Evolutionary conservation across 2,329 filamentous ascomycete genomes (phyloP).

Genomic region (Colletotrichum paranaense): DNA sequence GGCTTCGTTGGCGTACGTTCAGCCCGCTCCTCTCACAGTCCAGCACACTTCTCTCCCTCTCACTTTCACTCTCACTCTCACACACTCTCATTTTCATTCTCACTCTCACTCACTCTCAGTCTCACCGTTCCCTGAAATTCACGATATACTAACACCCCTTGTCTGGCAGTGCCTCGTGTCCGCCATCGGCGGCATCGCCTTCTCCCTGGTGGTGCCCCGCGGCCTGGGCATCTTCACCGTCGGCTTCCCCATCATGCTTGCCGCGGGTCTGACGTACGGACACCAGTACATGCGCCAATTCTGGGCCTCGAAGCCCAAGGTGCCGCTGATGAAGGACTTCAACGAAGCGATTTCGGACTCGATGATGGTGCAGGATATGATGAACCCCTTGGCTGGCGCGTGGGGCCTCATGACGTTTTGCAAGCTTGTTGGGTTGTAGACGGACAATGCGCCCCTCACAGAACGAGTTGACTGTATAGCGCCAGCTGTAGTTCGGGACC

Average conservation of each 20-base stretch:
- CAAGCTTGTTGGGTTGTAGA: constrained; percentile 37
- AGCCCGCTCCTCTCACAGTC: not conserved
- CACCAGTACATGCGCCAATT: constrained; percentile 43
- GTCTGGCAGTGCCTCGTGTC: constrained; percentile 37
- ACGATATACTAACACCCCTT: not conserved
- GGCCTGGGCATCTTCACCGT: constrained; percentile 28
- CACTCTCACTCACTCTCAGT: not conserved
- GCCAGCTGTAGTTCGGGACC: not conserved
- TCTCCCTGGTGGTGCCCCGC: constrained; percentile 30
- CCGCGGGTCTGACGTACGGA: constrained; percentile 30
- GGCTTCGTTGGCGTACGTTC: constrained; percentile 41
- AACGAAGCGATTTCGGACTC: constrained; percentile 44
- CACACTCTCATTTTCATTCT: not conserved
- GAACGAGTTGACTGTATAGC: too few relatives aligned
- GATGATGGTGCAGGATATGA: constrained; percentile 36
- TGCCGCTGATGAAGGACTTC: constrained; percentile 44
- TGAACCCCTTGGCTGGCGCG: constrained; percentile 29
- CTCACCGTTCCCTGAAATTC: not conserved
- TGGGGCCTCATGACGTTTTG: constrained; percentile 40
- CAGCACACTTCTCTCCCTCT: not conserved
- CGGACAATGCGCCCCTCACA: not conserved
- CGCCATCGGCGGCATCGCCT: constrained; percentile 34
- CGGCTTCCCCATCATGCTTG: constrained; percentile 39
- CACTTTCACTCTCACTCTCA: not conserved
- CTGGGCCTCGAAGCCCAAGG: constrained; percentile 43